phyloP scores from a whole-genome alignment of 768 basidiomycete genomes.

The Astraeus odoratus region DNA sequence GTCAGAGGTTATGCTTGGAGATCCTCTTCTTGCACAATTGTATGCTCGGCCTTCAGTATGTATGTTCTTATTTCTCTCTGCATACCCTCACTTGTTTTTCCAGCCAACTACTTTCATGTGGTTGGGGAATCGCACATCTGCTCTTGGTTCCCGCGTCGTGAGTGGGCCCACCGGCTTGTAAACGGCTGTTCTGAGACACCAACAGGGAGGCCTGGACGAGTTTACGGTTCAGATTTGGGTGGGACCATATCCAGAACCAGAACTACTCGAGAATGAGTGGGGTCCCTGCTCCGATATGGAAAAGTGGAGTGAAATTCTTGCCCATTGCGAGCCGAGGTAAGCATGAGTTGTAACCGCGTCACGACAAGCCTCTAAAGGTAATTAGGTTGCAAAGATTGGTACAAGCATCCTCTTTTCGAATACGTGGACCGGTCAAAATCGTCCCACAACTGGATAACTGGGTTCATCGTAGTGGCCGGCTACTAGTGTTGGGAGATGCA shows the following conservation, averaged over 20 bases:
- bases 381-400: conserved; percentile 33
- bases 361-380: background rate
- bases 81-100: background rate
- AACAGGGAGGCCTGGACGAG: conserved; percentile 34
- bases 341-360: background rate
- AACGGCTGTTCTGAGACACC: background rate
- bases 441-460: conserved; percentile 38
- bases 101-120: conserved; percentile 12
- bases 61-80: background rate
- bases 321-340: conserved; percentile 34
- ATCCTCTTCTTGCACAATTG: conserved; percentile 33
- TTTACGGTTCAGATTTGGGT: conserved; percentile 23
- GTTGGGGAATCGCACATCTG: conserved; percentile 18
- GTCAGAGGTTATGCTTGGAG: conserved; percentile 31
- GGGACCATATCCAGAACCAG: conserved; percentile 22
- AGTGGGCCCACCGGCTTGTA: background rate
- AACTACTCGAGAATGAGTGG: conserved; percentile 28
- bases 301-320: conserved; percentile 24
- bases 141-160: conserved; percentile 18
- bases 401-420: conserved; percentile 26
- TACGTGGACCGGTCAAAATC: conserved; percentile 33
- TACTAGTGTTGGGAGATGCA: conserved; percentile 54
- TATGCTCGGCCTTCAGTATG: conserved; percentile 16
- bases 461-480: conserved; percentile 40
- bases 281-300: conserved; percentile 25